Percentiles rank a stretch among this genome's conserved stretches.
These are phyloP conservation scores for Hypomyces perniciosus DNA, from an alignment of 2,329 filamentous ascomycete genomes.

Conservation along the genomic window DNA sequence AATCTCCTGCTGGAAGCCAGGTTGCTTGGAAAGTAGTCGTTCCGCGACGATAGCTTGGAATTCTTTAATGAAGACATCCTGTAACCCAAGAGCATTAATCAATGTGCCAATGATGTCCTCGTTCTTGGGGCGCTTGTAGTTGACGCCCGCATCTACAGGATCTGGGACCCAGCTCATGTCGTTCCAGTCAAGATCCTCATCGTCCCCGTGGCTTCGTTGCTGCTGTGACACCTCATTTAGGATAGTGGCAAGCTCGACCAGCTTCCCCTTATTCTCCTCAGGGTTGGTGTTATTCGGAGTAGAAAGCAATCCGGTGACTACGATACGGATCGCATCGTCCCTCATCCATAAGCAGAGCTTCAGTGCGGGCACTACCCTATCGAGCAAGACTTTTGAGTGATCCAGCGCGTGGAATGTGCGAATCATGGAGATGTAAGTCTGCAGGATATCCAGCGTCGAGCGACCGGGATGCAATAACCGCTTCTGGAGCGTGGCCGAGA, in stretches of 20 bases:
- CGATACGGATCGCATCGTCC: constrained; percentile 71
- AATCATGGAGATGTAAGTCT: constrained; percentile 75
- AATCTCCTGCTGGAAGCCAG: constrained; percentile 70
- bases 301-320: constrained; percentile 67
- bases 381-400: constrained; percentile 69
- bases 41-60: constrained; percentile 86
- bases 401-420: constrained; percentile 70
- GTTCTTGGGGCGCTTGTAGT: constrained; percentile 83
- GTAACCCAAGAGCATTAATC: constrained; percentile 79
- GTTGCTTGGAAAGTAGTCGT: constrained; percentile 62
- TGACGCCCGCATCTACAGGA: constrained; percentile 84
- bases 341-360: constrained; percentile 71
- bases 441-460: constrained; percentile 69
- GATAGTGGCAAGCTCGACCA: constrained; percentile 61
- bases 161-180: constrained; percentile 93
- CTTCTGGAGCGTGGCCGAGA: constrained; percentile 58
- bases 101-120: constrained; percentile 90
- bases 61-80: constrained; percentile 90
- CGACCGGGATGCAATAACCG: constrained; percentile 69
- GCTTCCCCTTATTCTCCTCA: constrained; percentile 41
- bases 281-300: constrained; percentile 50
- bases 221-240: constrained; percentile 56
- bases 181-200: constrained; percentile 77
- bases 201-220: constrained; percentile 46
- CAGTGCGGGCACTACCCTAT: constrained; percentile 66